Percentiles rank a stretch among this genome's conserved stretches.
These are phyloP conservation scores for Plasmodium coatneyi DNA, from an alignment of 169 alveolate genomes.

Conservation along the genomic window DNA sequence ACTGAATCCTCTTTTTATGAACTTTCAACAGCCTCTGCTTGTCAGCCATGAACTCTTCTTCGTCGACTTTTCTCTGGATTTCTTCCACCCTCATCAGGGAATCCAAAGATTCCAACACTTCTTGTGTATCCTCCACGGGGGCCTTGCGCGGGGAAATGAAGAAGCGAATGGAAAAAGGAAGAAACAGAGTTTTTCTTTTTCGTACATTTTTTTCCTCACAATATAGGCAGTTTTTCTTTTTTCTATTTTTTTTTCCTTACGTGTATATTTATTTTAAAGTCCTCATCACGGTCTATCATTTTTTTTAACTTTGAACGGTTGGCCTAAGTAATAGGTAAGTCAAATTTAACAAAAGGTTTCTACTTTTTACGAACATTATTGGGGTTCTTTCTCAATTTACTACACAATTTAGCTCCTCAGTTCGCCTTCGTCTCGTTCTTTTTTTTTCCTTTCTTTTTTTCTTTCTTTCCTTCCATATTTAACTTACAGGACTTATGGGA, in stretches of 20 bases:
- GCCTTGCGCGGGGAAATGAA: slow-evolving; percentile 36
- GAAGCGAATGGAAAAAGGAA: background rate
- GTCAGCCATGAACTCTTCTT: slow-evolving; percentile 83
- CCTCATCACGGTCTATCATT: slow-evolving; percentile 68
- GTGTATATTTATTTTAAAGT: slow-evolving; percentile 70
- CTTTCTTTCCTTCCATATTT: background rate
- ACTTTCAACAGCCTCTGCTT: slow-evolving; percentile 80
- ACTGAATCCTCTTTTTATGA: slow-evolving; percentile 84
- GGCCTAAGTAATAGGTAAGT: slow-evolving; percentile 17
- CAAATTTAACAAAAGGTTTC: slow-evolving; percentile 6
- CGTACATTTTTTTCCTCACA: slow-evolving; percentile 14
- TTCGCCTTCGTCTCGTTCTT: background rate
- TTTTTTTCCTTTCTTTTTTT: background rate
- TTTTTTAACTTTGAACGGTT: slow-evolving; percentile 70
- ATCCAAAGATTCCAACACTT: slow-evolving; percentile 62
- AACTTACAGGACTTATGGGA: slow-evolving; percentile 70
- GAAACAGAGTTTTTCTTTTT: slow-evolving; percentile 50
- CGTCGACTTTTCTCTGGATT: slow-evolving; percentile 78
- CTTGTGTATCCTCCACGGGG: slow-evolving; percentile 51
- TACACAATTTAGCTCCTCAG: background rate
- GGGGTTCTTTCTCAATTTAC: background rate
- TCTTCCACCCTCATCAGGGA: slow-evolving; percentile 85
- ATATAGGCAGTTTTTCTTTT: background rate
- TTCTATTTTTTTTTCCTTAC: slow-evolving; percentile 16
- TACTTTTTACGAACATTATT: background rate